Evolutionary conservation across 2,329 filamentous ascomycete genomes (phyloP), one percentile per base, ranked within the genome.

Genomic region (Gnomoniopsis smithogilvyi): DNA sequence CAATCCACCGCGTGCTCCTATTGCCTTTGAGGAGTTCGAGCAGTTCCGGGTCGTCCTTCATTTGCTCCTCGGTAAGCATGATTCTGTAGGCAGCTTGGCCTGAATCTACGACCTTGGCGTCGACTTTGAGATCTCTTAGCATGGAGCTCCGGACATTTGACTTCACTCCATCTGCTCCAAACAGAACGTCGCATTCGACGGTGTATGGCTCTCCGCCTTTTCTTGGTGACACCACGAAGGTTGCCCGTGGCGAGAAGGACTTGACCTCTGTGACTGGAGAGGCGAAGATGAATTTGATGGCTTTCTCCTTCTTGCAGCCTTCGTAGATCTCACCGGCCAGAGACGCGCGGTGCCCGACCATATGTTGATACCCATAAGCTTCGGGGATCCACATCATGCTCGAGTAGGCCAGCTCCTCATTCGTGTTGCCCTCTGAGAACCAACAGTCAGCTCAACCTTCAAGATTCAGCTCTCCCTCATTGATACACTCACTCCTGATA

Each of bases 261-360:
- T 76, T 70, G 6, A 87, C 73, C 2, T 78, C 69, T 34, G 78
- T 73, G 36, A 80, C 73, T 10, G 72, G 72, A 11, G 75, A 80
- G 30, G 79, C 75, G 63, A 88, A 84, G 67, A 80, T 76, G 70
- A 88, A 87, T 15, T 71, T 82, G 67, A 88, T 83, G 2, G 71
- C 72, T 22, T 77, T 69, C 60, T 84, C 77, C n/a, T 71, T 70
- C 64, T 81, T 74, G 69, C 85, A 88, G 22, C 81, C 85, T 36
- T 83, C 75, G 66, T 82, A 87, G 14, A 88, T 72, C 1, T 78
- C 78, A 22, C 77, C 76, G 15, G 86, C 84, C 2, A 88, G 74
- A 10, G 82, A 84, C 0, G 80, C 74, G 24, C 86, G 80, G 66
- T 89, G 86, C 19, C 85, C 86, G 17, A 87, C 84, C 82, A 86